phyloP scores from a whole-genome alignment of 176 grass and related monocot genomes.

The Carex kokanica region DNA sequence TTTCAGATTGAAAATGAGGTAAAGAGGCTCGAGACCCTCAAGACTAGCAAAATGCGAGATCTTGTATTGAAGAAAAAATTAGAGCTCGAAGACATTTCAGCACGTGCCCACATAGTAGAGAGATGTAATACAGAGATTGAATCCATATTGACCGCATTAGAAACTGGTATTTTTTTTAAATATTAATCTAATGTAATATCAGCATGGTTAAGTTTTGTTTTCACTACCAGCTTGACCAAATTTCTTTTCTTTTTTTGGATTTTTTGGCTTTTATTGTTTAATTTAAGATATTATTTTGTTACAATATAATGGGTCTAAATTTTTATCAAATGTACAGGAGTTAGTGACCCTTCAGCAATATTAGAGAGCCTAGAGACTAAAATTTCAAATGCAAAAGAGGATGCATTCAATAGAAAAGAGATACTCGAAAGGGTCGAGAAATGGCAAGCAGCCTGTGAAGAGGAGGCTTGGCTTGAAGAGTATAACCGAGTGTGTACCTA shows the following conservation, averaged over 20 bases:
- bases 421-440: conserved; percentile 63
- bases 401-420: conserved; percentile 73
- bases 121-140: conserved; percentile 24
- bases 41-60: conserved; percentile 71
- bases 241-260: not conserved
- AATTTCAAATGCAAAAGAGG: conserved; percentile 61
- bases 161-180: conserved; percentile 27
- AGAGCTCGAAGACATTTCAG: conserved; percentile 65
- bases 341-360: conserved; percentile 38
- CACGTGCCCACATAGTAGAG: conserved; percentile 40
- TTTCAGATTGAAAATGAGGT: conserved; percentile 72
- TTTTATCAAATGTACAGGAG: conserved; percentile 28
- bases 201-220: not conserved
- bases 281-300: not conserved
- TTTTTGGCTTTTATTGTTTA: not conserved
- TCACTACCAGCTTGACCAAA: not conserved
- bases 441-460: conserved; percentile 58
- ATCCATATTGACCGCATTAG: conserved; percentile 32
- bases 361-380: conserved; percentile 61
- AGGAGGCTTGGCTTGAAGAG: conserved; percentile 87
- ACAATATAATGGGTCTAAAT: not conserved
- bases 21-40: conserved; percentile 67
- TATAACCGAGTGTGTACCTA: conserved; percentile 44
- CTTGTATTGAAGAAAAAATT: conserved; percentile 59
- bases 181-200: not conserved